A percentile compares a stretch with the other conserved stretches of the same genome.
Evolutionary conservation across 75 land plant genomes (phyloP).

Genomic region (Sequoiadendron giganteum): DNA sequence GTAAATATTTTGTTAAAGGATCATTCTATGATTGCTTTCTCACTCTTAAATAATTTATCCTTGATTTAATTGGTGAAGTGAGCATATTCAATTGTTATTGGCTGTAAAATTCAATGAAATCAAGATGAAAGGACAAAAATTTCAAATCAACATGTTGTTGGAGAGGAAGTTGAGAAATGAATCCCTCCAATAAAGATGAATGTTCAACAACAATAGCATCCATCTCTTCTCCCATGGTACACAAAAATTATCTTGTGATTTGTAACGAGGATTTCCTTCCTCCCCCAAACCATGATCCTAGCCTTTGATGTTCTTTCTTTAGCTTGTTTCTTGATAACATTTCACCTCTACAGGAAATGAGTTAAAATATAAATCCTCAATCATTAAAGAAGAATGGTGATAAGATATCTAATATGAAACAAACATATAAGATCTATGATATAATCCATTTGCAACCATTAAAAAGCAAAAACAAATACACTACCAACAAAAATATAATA

Average conservation of each 20-base stretch:
- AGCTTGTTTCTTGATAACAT: slow-evolving; percentile 31
- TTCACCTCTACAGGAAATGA: slow-evolving; percentile 37
- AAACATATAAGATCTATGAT: not conserved
- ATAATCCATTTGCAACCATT: not conserved
- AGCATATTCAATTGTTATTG: slow-evolving; percentile 24
- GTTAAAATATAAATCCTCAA: not conserved
- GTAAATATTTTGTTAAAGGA: too few species aligned
- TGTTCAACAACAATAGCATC: slow-evolving; percentile 78
- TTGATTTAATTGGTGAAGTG: not conserved
- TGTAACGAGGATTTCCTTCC: slow-evolving; percentile 62
- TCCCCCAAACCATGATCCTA: slow-evolving; percentile 45
- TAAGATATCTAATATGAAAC: not conserved
- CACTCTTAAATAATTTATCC: not conserved
- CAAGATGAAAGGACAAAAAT: slow-evolving; percentile 90
- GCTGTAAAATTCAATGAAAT: slow-evolving; percentile 95
- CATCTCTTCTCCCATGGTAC: slow-evolving; percentile 77
- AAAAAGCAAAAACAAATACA: not conserved
- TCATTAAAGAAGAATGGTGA: not conserved
- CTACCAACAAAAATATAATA: not conserved
- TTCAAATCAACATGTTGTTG: slow-evolving; percentile 97
- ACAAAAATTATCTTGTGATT: slow-evolving; percentile 68
- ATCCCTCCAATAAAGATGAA: slow-evolving; percentile 74
- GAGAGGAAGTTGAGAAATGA: slow-evolving; percentile 85
- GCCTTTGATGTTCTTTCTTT: slow-evolving; percentile 30
- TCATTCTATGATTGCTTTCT: slow-evolving; percentile 8